Conservation (phyloP, 441 rosid species). For the Brassica hybrid region DNA sequence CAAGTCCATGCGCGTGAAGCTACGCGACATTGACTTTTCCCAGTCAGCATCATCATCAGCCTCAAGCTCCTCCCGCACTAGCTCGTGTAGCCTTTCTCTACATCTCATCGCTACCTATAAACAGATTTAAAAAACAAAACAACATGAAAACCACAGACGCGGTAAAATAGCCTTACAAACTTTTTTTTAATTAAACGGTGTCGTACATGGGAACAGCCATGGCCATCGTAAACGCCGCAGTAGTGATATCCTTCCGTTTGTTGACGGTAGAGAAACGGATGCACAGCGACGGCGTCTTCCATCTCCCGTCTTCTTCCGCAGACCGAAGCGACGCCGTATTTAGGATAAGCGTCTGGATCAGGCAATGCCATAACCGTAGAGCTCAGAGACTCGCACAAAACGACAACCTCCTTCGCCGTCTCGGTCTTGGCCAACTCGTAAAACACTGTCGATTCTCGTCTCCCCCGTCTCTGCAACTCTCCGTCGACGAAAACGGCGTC, state of each 20-base stretch:
- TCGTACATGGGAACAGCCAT: slow-evolving; percentile 75
- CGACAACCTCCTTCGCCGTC: slow-evolving; percentile 36
- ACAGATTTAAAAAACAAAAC: background rate
- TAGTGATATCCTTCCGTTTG: slow-evolving; percentile 50
- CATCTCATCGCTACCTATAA: slow-evolving; percentile 64
- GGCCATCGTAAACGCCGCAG: slow-evolving; percentile 70
- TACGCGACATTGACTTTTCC: slow-evolving; percentile 56
- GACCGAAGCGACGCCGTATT: slow-evolving; percentile 55
- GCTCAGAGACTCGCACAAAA: slow-evolving; percentile 35
- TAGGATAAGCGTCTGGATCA: slow-evolving; percentile 44
- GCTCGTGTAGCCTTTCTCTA: slow-evolving; percentile 64
- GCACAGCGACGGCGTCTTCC: slow-evolving; percentile 69
- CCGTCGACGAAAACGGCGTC: slow-evolving; percentile 30
- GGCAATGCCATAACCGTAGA: slow-evolving; percentile 34
- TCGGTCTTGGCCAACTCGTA: background rate
- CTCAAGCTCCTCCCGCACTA: slow-evolving; percentile 58
- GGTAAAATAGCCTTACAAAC: background rate
- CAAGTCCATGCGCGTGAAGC: slow-evolving; percentile 68
- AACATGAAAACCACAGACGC: slow-evolving; percentile 9
- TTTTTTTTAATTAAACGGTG: background rate
- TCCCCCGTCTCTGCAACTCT: slow-evolving; percentile 22
- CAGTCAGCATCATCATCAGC: slow-evolving; percentile 43
- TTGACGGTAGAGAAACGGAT: slow-evolving; percentile 46
- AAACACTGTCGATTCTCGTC: background rate
- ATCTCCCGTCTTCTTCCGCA: slow-evolving; percentile 71